Conservation (phyloP, 2,329 filamentous ascomycete species). For the Alternaria ethzedia region DNA sequence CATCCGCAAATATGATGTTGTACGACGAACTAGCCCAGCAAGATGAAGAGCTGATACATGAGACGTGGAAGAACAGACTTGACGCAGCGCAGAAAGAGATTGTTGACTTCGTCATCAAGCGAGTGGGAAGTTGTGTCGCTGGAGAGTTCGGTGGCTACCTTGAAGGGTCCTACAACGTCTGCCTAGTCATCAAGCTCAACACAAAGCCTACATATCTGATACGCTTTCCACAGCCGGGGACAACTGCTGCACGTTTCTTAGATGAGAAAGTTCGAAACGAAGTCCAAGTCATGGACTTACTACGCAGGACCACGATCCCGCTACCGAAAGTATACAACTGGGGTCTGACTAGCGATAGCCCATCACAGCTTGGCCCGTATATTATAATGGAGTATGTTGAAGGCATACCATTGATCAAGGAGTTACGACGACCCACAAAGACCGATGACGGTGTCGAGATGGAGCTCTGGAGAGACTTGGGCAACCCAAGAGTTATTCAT, state of each 20-base stretch:
- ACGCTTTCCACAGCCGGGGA: neutral
- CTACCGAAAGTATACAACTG: neutral
- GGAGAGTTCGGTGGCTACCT: neutral
- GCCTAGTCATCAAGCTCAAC: neutral
- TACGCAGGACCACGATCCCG: neutral
- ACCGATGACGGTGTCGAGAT: neutral
- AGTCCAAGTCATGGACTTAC: neutral
- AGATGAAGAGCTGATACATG: neutral
- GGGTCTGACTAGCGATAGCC: neutral
- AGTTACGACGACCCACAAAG: neutral
- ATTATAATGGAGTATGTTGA: neutral
- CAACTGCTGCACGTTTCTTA: neutral
- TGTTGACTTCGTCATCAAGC: neutral
- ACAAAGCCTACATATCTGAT: neutral
- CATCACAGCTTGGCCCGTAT: neutral
- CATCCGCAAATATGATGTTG: neutral
- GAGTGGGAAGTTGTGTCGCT: rapidly evolving
- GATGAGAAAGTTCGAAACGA: neutral
- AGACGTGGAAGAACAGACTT: neutral
- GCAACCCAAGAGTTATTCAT: neutral
- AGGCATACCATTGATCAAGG: neutral
- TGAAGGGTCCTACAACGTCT: neutral
- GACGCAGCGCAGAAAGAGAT: neutral
- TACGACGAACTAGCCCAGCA: neutral
- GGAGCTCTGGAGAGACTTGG: neutral